Evolutionary conservation across 441 rosid species (phyloP).

Genomic region (Bruguiera hainesii): DNA sequence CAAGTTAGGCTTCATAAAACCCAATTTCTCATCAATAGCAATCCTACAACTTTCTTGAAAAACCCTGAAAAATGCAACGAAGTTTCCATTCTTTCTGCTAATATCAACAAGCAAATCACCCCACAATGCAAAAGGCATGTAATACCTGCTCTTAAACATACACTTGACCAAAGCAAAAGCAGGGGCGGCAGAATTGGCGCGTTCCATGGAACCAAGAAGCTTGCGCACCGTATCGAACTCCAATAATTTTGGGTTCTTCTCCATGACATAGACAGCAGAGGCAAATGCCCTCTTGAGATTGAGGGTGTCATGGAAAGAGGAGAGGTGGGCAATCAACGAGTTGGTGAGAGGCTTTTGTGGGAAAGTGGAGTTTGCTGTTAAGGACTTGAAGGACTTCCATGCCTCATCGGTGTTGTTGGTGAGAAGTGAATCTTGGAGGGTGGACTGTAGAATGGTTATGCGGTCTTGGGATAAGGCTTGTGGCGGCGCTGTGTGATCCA

Average conservation of each 20-base stretch:
- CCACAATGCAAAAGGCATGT: constrained; percentile 78
- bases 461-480: constrained; percentile 48
- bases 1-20: constrained; percentile 72
- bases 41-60: constrained; percentile 70
- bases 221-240: constrained; percentile 48
- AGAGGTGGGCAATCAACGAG: constrained; percentile 63
- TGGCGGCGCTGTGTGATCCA: constrained; percentile 21
- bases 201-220: constrained; percentile 58
- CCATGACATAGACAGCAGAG: constrained; percentile 64
- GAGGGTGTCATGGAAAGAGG: constrained; percentile 46
- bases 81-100: constrained; percentile 40
- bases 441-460: constrained; percentile 44
- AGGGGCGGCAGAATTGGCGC: constrained; percentile 60
- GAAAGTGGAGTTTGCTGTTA: constrained; percentile 49
- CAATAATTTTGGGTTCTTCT: constrained; percentile 51
- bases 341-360: constrained; percentile 64
- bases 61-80: constrained; percentile 53
- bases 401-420: constrained; percentile 60
- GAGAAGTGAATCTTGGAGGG: constrained; percentile 57
- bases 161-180: constrained; percentile 75
- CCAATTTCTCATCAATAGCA: constrained; percentile 71
- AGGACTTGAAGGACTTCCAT: constrained; percentile 82
- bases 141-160: constrained; percentile 78
- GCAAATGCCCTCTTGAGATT: constrained; percentile 93
- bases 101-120: constrained; percentile 58